A percentile compares a stretch with the other conserved stretches of the same genome.
Evolutionary conservation across 1,284 basidiomycete species (phyloP).

Genomic region (Melampsora allii-populina): DNA sequence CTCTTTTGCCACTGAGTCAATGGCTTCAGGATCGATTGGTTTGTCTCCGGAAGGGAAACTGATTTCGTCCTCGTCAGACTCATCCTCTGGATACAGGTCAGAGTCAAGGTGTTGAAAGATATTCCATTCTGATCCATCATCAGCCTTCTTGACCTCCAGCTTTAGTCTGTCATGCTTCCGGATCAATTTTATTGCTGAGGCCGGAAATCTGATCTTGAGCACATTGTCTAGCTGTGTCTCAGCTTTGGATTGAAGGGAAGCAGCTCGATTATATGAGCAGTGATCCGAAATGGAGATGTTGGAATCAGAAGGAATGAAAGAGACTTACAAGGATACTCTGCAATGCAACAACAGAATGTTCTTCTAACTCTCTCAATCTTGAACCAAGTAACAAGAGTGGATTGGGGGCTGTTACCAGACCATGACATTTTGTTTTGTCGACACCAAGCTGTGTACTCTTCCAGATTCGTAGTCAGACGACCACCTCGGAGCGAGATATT

Average conservation of each 20-base stretch:
- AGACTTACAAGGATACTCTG: conserved; percentile 5
- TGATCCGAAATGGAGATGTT: neutral
- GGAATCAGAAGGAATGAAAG: neutral
- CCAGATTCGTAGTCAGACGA: conserved; percentile 20
- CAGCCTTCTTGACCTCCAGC: conserved; percentile 27
- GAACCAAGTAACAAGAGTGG: conserved; percentile 24
- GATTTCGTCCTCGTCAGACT: conserved; percentile 33
- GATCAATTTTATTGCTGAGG: conserved; percentile 36
- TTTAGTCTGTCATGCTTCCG: conserved; percentile 28
- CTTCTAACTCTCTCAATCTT: conserved; percentile 35
- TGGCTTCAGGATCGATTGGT: conserved; percentile 7
- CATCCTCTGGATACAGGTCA: conserved; percentile 32
- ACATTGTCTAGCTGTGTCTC: neutral
- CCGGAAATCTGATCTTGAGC: conserved; percentile 35
- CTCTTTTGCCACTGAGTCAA: neutral
- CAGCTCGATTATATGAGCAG: neutral
- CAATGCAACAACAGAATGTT: conserved; percentile 39
- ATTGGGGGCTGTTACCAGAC: conserved; percentile 31
- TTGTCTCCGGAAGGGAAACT: neutral
- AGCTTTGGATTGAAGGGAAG: too few species aligned
- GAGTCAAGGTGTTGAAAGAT: conserved; percentile 29
- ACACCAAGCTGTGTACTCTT: conserved; percentile 43
- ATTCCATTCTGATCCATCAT: conserved; percentile 40
- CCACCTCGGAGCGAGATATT: conserved; percentile 35
- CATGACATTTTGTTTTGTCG: conserved; percentile 28